Base-by-base conservation (phyloP, 208 protist genomes). In the Phytomonas sp. region DNA sequence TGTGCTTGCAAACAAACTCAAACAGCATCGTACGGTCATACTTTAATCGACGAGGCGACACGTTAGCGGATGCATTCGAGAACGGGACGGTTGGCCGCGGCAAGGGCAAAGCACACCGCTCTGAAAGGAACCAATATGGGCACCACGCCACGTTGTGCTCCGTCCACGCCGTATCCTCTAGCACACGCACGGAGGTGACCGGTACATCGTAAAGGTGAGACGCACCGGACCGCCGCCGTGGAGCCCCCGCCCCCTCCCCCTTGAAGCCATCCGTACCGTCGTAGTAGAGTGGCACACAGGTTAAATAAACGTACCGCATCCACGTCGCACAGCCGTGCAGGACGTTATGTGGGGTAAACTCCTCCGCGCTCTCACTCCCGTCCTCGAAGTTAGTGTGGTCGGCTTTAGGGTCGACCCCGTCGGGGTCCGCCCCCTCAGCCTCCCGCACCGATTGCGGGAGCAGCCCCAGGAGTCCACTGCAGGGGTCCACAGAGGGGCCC, bases 271-370 rank as follows among this genome's bases (percentile, higher is more conserved):
- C 36, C 36, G 6, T 9, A 9, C 36, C 36, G 6, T 40, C 36
- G 36, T 40, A 40, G 64, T 78, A 78, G 26, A 73, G 1, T 66
- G 67, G 75, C 46, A 77, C 69, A 32, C 60, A 75, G 11, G 80
- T 77, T 20, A 66, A 34, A 7, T 80, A 60, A 28, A 91, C 62
- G 17, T 51, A 43, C 36, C 43, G 65, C n/a, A 91, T 37, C 77
- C 77, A 83, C 2, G 67, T 31, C 59, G 83, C 60, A 26, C 78
- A 67, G 2, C 80, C 82, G 26, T 77, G 70, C 29, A 91, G 40
- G 4, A 88, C 77, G 60, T 67, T 83, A 62, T 76, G 68, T 17
- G 73, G 76, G 3, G 74, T 87, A 32, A 87, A 76, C 2, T 73
- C 65, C n/a, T 71, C 46, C 20, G 69, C 72, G 36, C 74, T 76